phyloP scores from a whole-genome alignment of 2,329 filamentous ascomycete genomes.

The Trichothecium roseum region DNA sequence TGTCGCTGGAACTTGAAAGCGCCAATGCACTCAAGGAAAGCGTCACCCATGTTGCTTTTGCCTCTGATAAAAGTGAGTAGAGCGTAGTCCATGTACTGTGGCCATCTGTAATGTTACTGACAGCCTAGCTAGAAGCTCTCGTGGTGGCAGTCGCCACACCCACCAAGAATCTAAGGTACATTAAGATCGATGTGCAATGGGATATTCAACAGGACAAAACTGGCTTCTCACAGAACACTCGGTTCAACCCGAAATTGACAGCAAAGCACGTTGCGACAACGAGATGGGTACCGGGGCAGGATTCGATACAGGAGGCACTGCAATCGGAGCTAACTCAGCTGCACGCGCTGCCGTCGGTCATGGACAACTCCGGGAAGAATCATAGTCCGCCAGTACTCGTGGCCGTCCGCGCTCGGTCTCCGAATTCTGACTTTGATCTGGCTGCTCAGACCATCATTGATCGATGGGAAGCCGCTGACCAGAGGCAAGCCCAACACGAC shows the following conservation, averaged over 20 bases:
- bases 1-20: conserved; percentile 63
- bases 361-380: conserved; percentile 48
- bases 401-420: conserved; percentile 57
- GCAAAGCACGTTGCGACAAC: conserved; percentile 47
- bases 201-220: conserved; percentile 45
- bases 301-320: conserved; percentile 34
- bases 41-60: conserved; percentile 70
- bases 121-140: conserved; percentile 31
- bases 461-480: conserved; percentile 70
- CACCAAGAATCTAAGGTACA: conserved; percentile 62
- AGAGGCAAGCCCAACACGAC: conserved; percentile 56
- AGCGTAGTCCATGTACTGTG: too few relatives aligned
- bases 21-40: conserved; percentile 61
- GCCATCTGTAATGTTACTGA: too few relatives aligned
- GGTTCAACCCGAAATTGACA: conserved; percentile 40
- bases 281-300: conserved; percentile 39
- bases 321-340: conserved; percentile 62
- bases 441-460: conserved; percentile 66
- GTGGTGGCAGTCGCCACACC: conserved; percentile 58
- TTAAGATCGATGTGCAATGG: conserved; percentile 69
- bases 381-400: conserved; percentile 53
- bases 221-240: conserved; percentile 31
- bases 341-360: conserved; percentile 58
- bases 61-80: conserved; percentile 63
- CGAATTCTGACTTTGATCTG: conserved; percentile 43